These are phyloP conservation scores for Paracoccidioides lutzii DNA, from an alignment of 2,329 filamentous ascomycete species.

Conservation along the genomic window DNA sequence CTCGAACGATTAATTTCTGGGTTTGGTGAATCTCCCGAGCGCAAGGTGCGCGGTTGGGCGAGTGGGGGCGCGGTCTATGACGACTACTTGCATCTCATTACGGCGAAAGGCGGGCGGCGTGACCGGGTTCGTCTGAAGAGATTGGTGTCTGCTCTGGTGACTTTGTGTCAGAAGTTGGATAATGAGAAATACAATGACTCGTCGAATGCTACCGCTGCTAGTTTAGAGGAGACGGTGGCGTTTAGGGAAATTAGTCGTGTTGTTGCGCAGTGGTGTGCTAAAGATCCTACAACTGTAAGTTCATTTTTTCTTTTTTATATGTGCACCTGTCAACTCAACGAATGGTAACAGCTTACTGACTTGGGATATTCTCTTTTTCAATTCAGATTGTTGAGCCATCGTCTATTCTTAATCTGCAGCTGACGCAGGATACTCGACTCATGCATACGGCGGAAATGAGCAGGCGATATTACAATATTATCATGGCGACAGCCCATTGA, in stretches of 20 bases:
- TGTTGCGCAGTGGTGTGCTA: slow-evolving; percentile 54
- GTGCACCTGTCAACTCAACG: neutral
- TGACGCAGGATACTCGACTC: slow-evolving; percentile 61
- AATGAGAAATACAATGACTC: slow-evolving; percentile 8
- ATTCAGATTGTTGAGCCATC: slow-evolving; percentile 24
- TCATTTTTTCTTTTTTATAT: neutral
- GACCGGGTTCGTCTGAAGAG: slow-evolving; percentile 31
- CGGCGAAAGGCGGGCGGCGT: slow-evolving; percentile 26
- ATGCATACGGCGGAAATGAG: slow-evolving; percentile 59
- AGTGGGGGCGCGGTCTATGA: slow-evolving; percentile 69
- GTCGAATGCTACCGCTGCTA: slow-evolving; percentile 23
- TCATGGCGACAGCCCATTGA: slow-evolving; percentile 37
- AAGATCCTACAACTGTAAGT: slow-evolving; percentile 46
- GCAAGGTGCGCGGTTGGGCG: slow-evolving; percentile 58
- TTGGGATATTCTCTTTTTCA: neutral
- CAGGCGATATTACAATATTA: slow-evolving; percentile 52
- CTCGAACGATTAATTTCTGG: slow-evolving; percentile 57
- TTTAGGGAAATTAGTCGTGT: slow-evolving; percentile 69
- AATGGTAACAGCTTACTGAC: neutral
- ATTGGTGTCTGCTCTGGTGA: slow-evolving; percentile 36
- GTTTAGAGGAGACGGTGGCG: slow-evolving; percentile 53
- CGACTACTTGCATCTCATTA: slow-evolving; percentile 44
- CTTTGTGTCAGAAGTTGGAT: slow-evolving; percentile 29
- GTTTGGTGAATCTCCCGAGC: slow-evolving; percentile 51
- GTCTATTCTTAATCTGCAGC: slow-evolving; percentile 28